Evolutionary conservation across 139 green algal genomes (phyloP), one percentile per base, ranked within the genome.

Genomic region (Closterium sp.): DNA sequence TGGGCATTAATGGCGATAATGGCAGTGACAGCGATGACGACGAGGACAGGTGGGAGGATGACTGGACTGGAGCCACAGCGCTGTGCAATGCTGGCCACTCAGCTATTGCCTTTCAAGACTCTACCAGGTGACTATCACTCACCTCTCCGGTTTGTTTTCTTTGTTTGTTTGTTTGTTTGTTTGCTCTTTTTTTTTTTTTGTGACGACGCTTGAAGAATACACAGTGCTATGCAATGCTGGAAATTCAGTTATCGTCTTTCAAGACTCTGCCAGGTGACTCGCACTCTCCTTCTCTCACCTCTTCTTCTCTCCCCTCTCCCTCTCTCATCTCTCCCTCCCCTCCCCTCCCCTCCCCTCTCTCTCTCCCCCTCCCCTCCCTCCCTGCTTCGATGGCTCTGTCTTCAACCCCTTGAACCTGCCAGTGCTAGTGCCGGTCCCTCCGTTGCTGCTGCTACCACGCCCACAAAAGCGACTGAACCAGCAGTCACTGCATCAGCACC

Each of bases 1-100:
- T 17, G 11, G 6, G 30, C 86, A 45, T 2, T 24, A 34, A 17
- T 4, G 31, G 31, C 45, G 11, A 19, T 19, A 70, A 19, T 70
- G 45, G 45, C 45, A 17, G 45, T 70, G 45, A 70, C 45, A 70
- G 45, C 1, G 45, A 34, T 17, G 87, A 85, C 73, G 38, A 85
- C 22, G 38, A 85, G 38, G 89, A 91, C 22, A 79, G 32, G 32
- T 91, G 89, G 89, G 89, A 91, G 38, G 89, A 91, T 79, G 89
- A 91, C 7, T 91, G 89, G 89, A 34, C 89, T 10, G 89, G 89
- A 24, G 89, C 89, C 29, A 85, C 31, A 70, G 31, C 32, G 29
- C 89, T 91, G 4, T 24, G 31, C 31, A 42, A 91, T 27, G 31
- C 21, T 79, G 89, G 89, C 7, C 9, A 31, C 73, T 31, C 31